Evolutionary conservation across 352 stramenopile genomes (phyloP).

Genomic region (Phytophthora fragariaefolia): DNA sequence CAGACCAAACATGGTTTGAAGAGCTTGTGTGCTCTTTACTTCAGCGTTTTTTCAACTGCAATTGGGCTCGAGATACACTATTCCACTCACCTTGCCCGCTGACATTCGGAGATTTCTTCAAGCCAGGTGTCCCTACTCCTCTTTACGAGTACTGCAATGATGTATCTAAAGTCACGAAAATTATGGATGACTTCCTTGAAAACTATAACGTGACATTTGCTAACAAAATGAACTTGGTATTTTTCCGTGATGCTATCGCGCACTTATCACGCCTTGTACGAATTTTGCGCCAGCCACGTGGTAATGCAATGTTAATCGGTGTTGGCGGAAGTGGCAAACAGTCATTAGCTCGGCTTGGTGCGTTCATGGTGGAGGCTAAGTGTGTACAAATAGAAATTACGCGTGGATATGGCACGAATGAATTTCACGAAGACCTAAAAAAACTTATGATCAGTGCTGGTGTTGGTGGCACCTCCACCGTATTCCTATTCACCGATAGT

Average conservation of each 20-base stretch:
- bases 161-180: constrained; percentile 75
- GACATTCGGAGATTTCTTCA: constrained; percentile 94
- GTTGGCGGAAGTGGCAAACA: constrained; percentile 96
- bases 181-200: constrained; percentile 93
- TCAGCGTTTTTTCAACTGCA: constrained; percentile 73
- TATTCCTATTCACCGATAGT: constrained; percentile 96
- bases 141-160: constrained; percentile 91
- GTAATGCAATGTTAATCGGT: constrained; percentile 96
- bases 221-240: constrained; percentile 97
- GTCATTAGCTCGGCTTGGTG: constrained; percentile 89
- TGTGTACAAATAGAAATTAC: constrained; percentile 95
- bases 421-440: constrained; percentile 95
- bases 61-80: constrained; percentile 78
- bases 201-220: constrained; percentile 95
- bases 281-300: constrained; percentile 92
- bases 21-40: constrained; percentile 88
- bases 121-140: constrained; percentile 70
- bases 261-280: constrained; percentile 91
- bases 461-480: constrained; percentile 76
- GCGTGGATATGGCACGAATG: constrained; percentile 86
- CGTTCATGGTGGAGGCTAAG: constrained; percentile 92
- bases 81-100: constrained; percentile 91
- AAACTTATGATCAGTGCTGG: constrained; percentile 93
- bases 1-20: constrained; percentile 93
- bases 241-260: constrained; percentile 94